These are phyloP conservation scores for Viridothelium virens DNA, from an alignment of 495 filamentous ascomycete genomes.

Conservation along the genomic window DNA sequence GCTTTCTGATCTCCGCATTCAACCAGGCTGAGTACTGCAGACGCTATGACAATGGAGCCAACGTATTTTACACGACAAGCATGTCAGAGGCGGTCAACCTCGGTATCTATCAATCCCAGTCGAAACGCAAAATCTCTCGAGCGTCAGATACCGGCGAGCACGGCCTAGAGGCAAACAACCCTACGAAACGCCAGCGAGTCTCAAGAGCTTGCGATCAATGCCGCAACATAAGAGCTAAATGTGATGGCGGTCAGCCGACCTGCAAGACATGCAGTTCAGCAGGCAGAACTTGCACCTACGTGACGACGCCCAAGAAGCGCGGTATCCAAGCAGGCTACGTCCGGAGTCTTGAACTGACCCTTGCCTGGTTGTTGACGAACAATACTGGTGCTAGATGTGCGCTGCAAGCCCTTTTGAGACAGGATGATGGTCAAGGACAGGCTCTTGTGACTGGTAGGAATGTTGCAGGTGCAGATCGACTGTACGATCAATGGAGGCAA, in stretches of 20 bases:
- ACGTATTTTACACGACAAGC: neutral
- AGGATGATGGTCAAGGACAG: conserved; percentile 13
- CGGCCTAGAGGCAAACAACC: neutral
- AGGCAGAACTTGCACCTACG: conserved; percentile 56
- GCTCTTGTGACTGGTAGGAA: conserved; percentile 25
- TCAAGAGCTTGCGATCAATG: conserved; percentile 63
- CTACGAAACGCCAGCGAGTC: conserved; percentile 51
- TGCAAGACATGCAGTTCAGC: conserved; percentile 58
- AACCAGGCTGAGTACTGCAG: neutral
- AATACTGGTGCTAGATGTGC: conserved; percentile 32
- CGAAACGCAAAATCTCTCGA: neutral
- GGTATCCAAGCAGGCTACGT: conserved; percentile 61
- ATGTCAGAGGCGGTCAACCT: neutral
- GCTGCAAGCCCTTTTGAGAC: conserved; percentile 20
- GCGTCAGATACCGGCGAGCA: neutral
- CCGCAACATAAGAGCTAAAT: conserved; percentile 57
- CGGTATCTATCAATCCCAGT: neutral
- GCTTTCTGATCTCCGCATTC: neutral
- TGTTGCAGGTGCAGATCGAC: conserved; percentile 21
- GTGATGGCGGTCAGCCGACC: conserved; percentile 53
- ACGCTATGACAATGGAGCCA: neutral
- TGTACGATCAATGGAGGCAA: conserved; percentile 32
- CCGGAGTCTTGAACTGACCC: conserved; percentile 47
- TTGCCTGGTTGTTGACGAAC: conserved; percentile 38
- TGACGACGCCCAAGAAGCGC: conserved; percentile 62